Base-by-base conservation (phyloP, 345 rosid genomes). In the Aurinia saxatilis region DNA sequence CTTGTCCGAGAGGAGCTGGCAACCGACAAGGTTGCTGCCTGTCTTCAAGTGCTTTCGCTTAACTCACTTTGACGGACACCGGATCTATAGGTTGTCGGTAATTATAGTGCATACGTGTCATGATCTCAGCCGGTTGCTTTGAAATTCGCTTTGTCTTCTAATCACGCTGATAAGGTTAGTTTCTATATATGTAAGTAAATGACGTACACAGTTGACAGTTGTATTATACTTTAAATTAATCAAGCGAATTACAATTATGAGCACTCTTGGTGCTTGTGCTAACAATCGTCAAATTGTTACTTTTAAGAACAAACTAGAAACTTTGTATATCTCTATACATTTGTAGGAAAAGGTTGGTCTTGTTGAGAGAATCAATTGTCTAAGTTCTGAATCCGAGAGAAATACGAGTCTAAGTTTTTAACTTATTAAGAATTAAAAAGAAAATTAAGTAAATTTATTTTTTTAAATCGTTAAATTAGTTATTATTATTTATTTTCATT, bases 11-110 rank as follows among this genome's bases (percentile, higher is more conserved):
- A 68, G 75, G 31, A 80, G 80, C 83, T 80, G 82, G 90, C 85
- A 84, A 81, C 87, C 86, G 91, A 84, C 91, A 87, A 62, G 46
- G 60, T 56, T 82, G 87, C 81, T 80, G 74, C 68, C 23, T 79
- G 88, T 82, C 71, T 67, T 63, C 35, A 40, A 7, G 30, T 58
- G 55, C 57, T 35, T 42, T 44, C 29, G 38, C 30, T 38, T 51
- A 51, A 65, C 66, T 29, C 50, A 71, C 66, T 60, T 30, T 47
- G 44, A 33, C 46, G 66, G 80, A 62, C 77, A 74, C 93, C 80
- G 79, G 87, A 50, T 55, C 72, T 58, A 27, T 27, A 36, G 58
- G 85, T 77, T 70, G 82, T 80, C 79, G 54, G 81, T 80, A 45
- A 34, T 10, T 37, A 18, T 52, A 23, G 14, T 11, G 10, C 7